These are phyloP conservation scores for Coemansia sp. DNA, from an alignment of 192 early-diverging fungal genomes.

Conservation along the genomic window DNA sequence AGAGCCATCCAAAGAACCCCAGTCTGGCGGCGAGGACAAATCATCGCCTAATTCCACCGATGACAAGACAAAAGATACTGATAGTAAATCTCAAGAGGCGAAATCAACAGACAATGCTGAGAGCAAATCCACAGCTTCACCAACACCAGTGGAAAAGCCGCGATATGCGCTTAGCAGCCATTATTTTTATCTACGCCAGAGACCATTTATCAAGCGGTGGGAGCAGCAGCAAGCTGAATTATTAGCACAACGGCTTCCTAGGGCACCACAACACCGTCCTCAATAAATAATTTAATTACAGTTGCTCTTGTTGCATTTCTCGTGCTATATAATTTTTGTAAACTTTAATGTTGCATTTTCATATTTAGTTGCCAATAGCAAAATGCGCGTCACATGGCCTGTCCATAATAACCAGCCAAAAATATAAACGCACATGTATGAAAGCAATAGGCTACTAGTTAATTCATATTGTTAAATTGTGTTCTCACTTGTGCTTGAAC, in stretches of 20 bases:
- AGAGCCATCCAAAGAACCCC: neutral
- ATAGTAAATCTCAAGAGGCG: neutral
- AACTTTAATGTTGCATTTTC: no score
- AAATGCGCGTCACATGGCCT: no score
- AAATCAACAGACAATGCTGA: neutral
- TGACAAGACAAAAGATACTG: neutral
- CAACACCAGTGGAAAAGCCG: neutral
- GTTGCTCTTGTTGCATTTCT: no score
- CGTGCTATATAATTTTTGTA: no score
- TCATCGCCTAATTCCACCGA: neutral
- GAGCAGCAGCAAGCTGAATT: constrained; percentile 23
- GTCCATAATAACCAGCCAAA: no score
- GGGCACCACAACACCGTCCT: constrained; percentile 8
- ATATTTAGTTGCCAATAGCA: no score
- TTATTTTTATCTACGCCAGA: constrained; percentile 29
- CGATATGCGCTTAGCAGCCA: constrained; percentile 23
- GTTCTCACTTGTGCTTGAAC: no score
- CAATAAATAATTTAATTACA: neutral
- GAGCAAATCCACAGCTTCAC: neutral
- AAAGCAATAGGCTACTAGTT: no score
- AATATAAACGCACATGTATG: no score
- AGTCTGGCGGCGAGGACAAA: neutral
- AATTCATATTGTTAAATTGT: no score
- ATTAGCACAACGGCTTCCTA: constrained; percentile 20
- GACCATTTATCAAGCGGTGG: constrained; percentile 30